A percentile compares a stretch with the other conserved stretches of the same genome.
Evolutionary conservation across 2,329 filamentous ascomycete genomes (phyloP).

Genomic region (Ploettnerulaceae sp.): DNA sequence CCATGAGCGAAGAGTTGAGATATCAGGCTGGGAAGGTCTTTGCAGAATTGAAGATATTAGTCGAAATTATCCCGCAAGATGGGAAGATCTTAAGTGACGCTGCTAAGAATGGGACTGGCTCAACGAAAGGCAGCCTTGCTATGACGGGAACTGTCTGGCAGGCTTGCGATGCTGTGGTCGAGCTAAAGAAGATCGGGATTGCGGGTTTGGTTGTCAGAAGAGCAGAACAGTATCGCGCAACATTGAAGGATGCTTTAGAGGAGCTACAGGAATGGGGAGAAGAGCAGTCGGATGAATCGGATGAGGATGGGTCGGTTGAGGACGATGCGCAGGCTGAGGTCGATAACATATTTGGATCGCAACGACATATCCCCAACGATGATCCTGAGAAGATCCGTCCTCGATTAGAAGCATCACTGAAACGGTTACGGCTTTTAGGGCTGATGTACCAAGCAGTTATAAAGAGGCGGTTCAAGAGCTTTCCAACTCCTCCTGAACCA

Average conservation of each 20-base stretch:
- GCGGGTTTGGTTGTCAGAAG: constrained; percentile 65
- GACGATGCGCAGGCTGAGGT: constrained; percentile 51
- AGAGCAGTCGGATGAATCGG: constrained; percentile 59
- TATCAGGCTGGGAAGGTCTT: constrained; percentile 56
- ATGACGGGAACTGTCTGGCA: constrained; percentile 79
- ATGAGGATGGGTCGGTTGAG: constrained; percentile 44
- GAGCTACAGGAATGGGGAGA: constrained; percentile 88
- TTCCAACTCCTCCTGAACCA: constrained; percentile 42
- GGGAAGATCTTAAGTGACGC: constrained; percentile 47
- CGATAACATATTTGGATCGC: constrained; percentile 63
- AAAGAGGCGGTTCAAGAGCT: constrained; percentile 63
- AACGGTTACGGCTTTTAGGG: constrained; percentile 60
- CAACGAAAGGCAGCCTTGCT: constrained; percentile 49
- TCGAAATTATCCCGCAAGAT: constrained; percentile 55
- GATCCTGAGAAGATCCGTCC: constrained; percentile 60
- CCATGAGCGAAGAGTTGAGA: constrained; percentile 60
- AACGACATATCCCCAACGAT: constrained; percentile 55
- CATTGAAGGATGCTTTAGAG: constrained; percentile 75
- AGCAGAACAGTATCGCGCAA: constrained; percentile 67
- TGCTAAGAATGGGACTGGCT: constrained; percentile 41
- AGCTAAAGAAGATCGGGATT: constrained; percentile 61
- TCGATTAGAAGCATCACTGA: constrained; percentile 59
- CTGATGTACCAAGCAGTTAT: constrained; percentile 65
- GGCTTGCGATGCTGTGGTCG: constrained; percentile 68
- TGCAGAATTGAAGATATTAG: constrained; percentile 55